Evolutionary conservation across 768 basidiomycete species (phyloP), one percentile per base, ranked within the genome.

Genomic region (Panaeolus cyanescens): DNA sequence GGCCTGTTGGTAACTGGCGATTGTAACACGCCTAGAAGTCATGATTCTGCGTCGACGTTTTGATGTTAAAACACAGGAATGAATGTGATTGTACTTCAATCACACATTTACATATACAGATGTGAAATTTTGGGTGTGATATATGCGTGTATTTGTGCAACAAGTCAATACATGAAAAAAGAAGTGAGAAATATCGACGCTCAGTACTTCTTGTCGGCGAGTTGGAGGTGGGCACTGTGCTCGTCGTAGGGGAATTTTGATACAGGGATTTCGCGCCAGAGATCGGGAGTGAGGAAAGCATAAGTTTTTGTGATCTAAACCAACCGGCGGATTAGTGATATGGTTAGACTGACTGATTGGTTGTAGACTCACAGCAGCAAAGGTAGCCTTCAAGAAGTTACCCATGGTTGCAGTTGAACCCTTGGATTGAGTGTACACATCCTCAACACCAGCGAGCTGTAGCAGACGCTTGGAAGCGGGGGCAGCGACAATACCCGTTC

Each of bases 391-490:
- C 81, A 97, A 88, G 87, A 99, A 96, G 82, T 96, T 96, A 72
- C 94, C 94, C 93, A 95, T 95, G 62, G 97, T 99, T 28, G 96
- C 95, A 50, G 97, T 99, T 67, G 93, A 96, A 72, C 97, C 97
- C 80, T 95, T 96, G 59, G 96, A 90, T 77, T 96, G 94, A 59
- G 96, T 98, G 85, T 99, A 99, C 74, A 87, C 89, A 78, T 99
- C 97, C 80, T 96, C 88, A 65, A 99, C 88, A 85, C 97, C 97
- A 72, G 97, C 97, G 71, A 99, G 85, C 79, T 99, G 96, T 65
- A 99, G 81, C 71, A 99, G 83, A 67, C 96, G 91, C 85, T 96
- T 98, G 66, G 89, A 95, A 50, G 96, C 96, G 39, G 96, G 97
- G 55, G 97, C 97, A 71, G 97, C 97, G 71, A 99, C 97, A 79